Evolutionary conservation across 2,329 filamentous ascomycete species (phyloP).

Genomic region (Chaetomiaceae sp.): DNA sequence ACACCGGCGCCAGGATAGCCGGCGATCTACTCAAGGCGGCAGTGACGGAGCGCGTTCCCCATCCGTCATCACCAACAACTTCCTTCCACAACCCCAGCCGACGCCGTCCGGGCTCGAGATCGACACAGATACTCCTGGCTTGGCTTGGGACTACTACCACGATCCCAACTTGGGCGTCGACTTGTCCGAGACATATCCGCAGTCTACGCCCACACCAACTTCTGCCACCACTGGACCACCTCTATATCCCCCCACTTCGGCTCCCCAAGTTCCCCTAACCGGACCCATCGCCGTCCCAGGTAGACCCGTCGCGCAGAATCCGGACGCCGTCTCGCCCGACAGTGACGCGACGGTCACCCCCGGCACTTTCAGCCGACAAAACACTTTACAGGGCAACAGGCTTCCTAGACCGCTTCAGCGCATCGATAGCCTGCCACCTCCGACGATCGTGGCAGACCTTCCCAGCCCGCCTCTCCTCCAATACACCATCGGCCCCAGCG

Average conservation of each 20-base stretch:
- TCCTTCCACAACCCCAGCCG: constrained; percentile 13
- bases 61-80: constrained; percentile 15
- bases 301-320: constrained; percentile 11
- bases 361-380: constrained; percentile 17
- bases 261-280: constrained; percentile 8
- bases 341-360: constrained; percentile 21
- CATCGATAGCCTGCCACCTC: constrained; percentile 26
- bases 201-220: constrained; percentile 9
- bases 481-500: constrained; percentile 34
- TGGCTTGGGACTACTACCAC: constrained; percentile 28
- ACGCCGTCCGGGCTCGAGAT: constrained; percentile 19
- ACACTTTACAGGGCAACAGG: constrained; percentile 12
- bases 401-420: constrained; percentile 19
- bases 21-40: constrained; percentile 21
- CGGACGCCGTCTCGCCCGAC: constrained; percentile 18
- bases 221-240: constrained; percentile 13
- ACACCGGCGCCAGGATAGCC: constrained; percentile 25
- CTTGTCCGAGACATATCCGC: constrained; percentile 12
- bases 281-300: neutral
- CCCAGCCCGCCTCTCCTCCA: constrained; percentile 21
- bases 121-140: constrained; percentile 24
- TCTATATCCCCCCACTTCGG: constrained; percentile 7
- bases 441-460: constrained; percentile 27
- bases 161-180: constrained; percentile 21
- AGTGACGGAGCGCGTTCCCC: constrained; percentile 23